Evolutionary conservation across 1,284 basidiomycete species (phyloP), one percentile per base, ranked within the genome.

Genomic region (Anthracocystis setariae): DNA sequence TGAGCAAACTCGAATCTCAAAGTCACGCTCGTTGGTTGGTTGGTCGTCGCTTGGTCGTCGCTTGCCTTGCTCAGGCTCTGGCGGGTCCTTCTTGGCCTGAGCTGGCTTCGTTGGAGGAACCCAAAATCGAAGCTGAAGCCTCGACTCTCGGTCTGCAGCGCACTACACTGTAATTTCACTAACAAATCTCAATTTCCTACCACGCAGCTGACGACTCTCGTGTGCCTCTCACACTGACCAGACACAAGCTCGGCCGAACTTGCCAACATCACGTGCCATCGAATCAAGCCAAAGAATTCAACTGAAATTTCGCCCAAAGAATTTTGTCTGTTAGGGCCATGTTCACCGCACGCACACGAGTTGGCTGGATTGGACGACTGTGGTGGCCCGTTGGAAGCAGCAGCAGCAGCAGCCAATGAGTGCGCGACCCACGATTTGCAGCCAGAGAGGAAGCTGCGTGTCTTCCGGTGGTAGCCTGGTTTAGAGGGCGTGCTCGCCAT

Each of bases 1-100:
- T 61, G 68, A 71, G 55, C 58, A 69, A 64, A 58, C 45, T 58
- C 61, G 61, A 70, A 50, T 60, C 50, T 43, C 56, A 59, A 69
- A 43, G 64, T 61, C 43, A 23, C 49, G 29, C 38, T 47, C 37
- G 35, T 25, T 3, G 8, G 39, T 42, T 42, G 39, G 13, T 42
- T 56, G 39, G 43, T 21, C 43, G 43, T 20, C 29, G 48, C 20
- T 39, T 24, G 32, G 33, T 24, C 29, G 35, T 39, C 40, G 18
- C 18, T 46, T 10, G 7, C 23, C 27, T 42, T 17, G 29, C 12
- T 12, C 12, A 29, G 29, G 29, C 29, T 29, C 29, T 29, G 29
- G 29, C 7, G 5, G 29, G 13, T 17, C 35, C 13, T n/a, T 37
- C 35, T 13, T 37, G 5, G 35, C 35, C 17, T n/a, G 13, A 37